Base-by-base conservation (phyloP, 306 rosid species). In the Delonix regia region DNA sequence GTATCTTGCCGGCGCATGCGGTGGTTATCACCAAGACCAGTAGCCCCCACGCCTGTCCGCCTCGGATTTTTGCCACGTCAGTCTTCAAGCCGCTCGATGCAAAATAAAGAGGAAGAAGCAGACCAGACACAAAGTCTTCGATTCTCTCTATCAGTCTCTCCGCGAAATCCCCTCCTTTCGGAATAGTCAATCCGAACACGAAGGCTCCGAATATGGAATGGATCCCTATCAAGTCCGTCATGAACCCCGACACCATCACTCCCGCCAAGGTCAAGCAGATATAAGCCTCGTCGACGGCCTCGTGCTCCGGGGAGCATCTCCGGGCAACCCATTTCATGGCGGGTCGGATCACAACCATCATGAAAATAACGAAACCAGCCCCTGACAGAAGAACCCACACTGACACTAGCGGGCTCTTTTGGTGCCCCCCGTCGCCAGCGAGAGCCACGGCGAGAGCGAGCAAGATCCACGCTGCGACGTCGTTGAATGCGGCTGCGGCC, bases 401-500 rank as follows among this genome's bases (percentile, higher is more conserved):
- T 0, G 94, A 88, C 1, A 94, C 45, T 6, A 92, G 34, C 0
- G 97, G 92, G 69, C 93, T 90, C 73, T 87, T 91, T 1, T 56
- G 82, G 7, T 7, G 63, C 0, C 81, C 80, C 0, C 87, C 86
- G 5, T 24, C 78, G 0, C 93, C 93, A 0, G 97, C 86, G 0
- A 94, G 62, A 0, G 97, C 98, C 0, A 94, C 87, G 0, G 98
- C 98, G 3, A 94, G 81, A 1, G 98, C 97, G 0, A 94, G 86
- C 9, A 94, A 78, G 25, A 94, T 89, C 98, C 98, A 94, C 0
- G 98, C 98, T 0, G 85, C 97, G 13, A 94, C 81, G 84, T 94
- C 98, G 85, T 94, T 94, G 75, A 94, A 81, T 0, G 94, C 98
- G 0, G 97, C 98, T 0, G 97, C 97, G 5, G 98, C 94, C 98